Base-by-base conservation (phyloP, 192 early-diverging fungal species). In the Coemansia sp. region DNA sequence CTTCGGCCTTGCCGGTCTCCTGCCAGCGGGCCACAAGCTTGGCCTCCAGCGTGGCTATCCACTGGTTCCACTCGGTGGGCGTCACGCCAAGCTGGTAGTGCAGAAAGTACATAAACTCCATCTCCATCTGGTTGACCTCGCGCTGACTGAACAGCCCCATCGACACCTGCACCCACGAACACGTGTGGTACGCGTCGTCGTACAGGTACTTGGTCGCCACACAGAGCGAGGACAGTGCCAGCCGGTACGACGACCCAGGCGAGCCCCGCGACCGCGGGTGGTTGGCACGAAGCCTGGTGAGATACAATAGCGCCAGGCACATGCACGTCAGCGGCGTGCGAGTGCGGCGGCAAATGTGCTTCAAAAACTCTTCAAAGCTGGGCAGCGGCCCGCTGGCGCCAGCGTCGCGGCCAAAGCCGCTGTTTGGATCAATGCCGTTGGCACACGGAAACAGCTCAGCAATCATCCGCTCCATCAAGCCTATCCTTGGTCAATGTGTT, bases 131-230 rank as follows among this genome's bases (percentile, higher is more conserved):
- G 44, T 84, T 84, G 47, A 84, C 73, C 62, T 84, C 81, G 32
- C 69, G 62, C 54, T 80, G 74, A 40, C 49, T 64, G 49, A 83
- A 84, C 39, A 83, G 62, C 5, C 79, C 79, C 63, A 72, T 75
- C 8, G 73, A 75, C 8, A 84, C 83, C 55, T 79, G 73, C 10
- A 79, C 75, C 86, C 86, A 88, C 15, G 86, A 84, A 41, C 82
- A 78, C 48, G 82, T 86, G 55, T 79, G 74, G 63, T 84, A 85
- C 34, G 82, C 84, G 50, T 82, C 75, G 65, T 88, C 86, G 46
- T 84, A 81, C 9, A 85, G 75, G 45, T 78, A 85, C 66, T 88
- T 88, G 62, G 79, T 80, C 12, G 86, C 83, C 27, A 86, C 64
- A 40, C 84, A 83, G 27, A 88, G 77, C 23, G 83, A 74, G 19